Base-by-base conservation (phyloP, 192 early-diverging fungal genomes). In the Coemansia sp. region DNA sequence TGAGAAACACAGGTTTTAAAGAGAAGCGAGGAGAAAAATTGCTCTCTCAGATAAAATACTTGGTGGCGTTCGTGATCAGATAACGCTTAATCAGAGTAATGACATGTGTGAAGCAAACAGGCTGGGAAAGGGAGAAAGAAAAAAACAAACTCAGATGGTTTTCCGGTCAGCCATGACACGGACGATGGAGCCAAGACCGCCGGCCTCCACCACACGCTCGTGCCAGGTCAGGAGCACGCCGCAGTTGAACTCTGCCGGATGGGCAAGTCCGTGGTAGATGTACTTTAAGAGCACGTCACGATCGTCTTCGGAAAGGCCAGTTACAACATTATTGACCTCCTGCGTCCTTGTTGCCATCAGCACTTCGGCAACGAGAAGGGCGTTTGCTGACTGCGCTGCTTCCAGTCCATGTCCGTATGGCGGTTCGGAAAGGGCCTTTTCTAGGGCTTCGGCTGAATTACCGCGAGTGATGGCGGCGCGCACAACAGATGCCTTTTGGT, bases 191-290 rank as follows among this genome's bases (percentile, higher is more conserved):
- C 94, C 94, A 38, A 92, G 81, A 22, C 96, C 96, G 44, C 87
- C 90, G 50, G 88, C 86, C 75, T 96, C 93, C 23, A 87, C 87
- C n/a, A 96, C 90, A 81, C 96, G 93, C 62, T 98, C 95, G 64
- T 98, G 96, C 94, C 94, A 98, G 60, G 83, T 82, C 59, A 98
- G 78, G 59, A 98, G 66, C 50, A 92, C 83, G 14, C 87, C 87
- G 50, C 93, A 90, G 62, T 94, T 94, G 62, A 84, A 94, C 50
- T 77, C 67, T 19, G 93, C 92, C 2, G 96, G 96, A 20, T 78
- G 79, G 7, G 87, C 89, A 87, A 98, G 84, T 17, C 92, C 95
- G 25, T 90, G 84, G 81, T 97, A 97, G 28, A 98, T 82, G 75
- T 95, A 98, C 77, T 94, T 96, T 74, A 95, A 86, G 70, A 98